phyloP scores from a whole-genome alignment of 2,329 filamentous ascomycete species.

The Verticillium longisporum region DNA sequence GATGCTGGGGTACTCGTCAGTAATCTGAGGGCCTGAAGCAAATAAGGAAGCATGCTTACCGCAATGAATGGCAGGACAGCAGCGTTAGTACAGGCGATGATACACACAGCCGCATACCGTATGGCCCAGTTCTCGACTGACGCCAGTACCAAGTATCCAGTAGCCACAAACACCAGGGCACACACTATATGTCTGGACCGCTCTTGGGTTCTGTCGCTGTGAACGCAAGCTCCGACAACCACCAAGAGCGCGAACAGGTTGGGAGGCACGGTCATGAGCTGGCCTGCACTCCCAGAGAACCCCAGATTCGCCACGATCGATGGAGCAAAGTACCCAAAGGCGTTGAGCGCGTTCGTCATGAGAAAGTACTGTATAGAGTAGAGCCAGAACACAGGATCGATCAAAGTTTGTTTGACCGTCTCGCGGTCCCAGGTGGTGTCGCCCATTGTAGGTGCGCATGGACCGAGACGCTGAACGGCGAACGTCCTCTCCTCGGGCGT shows the following conservation, averaged over 20 bases:
- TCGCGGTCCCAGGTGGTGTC: slow-evolving; percentile 19
- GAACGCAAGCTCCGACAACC: slow-evolving; percentile 18
- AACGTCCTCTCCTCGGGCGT: slow-evolving; percentile 21
- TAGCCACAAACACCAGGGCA: slow-evolving; percentile 15
- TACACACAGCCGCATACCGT: slow-evolving; percentile 19
- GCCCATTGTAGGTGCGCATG: slow-evolving; percentile 19
- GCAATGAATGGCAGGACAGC: slow-evolving; percentile 21
- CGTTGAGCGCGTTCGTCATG: slow-evolving; percentile 23
- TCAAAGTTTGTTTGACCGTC: slow-evolving; percentile 19
- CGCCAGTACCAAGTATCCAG: slow-evolving; percentile 18
- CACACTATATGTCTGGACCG: slow-evolving; percentile 19
- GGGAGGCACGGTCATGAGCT: slow-evolving; percentile 24
- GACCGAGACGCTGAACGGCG: slow-evolving; percentile 22
- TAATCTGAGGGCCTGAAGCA: neutral
- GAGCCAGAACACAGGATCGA: slow-evolving; percentile 22
- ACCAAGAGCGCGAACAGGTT: slow-evolving; percentile 24
- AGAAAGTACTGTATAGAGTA: slow-evolving; percentile 19
- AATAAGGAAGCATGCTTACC: slow-evolving; percentile 11
- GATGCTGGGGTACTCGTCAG: slow-evolving; percentile 13
- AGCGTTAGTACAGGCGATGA: slow-evolving; percentile 21
- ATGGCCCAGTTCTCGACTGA: slow-evolving; percentile 16
- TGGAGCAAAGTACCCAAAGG: slow-evolving; percentile 23
- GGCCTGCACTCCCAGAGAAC: slow-evolving; percentile 19
- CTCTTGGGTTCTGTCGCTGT: slow-evolving; percentile 20
- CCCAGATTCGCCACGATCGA: slow-evolving; percentile 24